Evolutionary conservation across 768 basidiomycete species (phyloP).

Genomic region (Amanita rimosa): DNA sequence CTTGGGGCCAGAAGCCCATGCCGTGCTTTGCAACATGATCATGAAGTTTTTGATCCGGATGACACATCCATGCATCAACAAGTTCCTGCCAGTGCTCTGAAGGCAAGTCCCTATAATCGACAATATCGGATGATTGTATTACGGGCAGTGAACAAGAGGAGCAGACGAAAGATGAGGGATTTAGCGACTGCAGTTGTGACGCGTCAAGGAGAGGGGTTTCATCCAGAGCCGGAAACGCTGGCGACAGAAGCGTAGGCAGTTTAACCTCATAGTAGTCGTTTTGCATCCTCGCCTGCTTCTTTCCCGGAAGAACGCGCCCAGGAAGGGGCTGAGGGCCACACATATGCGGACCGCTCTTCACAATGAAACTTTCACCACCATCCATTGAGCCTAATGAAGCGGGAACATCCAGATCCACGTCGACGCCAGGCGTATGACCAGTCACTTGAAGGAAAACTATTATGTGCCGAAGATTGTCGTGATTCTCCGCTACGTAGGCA

Average conservation of each 20-base stretch:
- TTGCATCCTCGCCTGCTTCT: slow-evolving; percentile 44
- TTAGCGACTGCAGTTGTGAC: slow-evolving; percentile 39
- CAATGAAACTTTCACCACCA: slow-evolving; percentile 45
- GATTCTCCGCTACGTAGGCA: slow-evolving; percentile 59
- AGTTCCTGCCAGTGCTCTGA: slow-evolving; percentile 98
- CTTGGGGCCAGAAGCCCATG: slow-evolving; percentile 70
- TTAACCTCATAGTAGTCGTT: slow-evolving; percentile 66
- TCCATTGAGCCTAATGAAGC: slow-evolving; percentile 26
- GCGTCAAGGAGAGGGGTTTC: slow-evolving; percentile 57
- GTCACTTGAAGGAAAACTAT: slow-evolving; percentile 60
- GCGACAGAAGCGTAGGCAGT: slow-evolving; percentile 27
- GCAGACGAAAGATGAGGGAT: slow-evolving; percentile 64
- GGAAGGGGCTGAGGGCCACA: slow-evolving; percentile 51
- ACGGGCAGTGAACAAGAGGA: slow-evolving; percentile 72
- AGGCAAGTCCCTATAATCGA: slow-evolving; percentile 72
- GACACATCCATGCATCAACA: slow-evolving; percentile 98
- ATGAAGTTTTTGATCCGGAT: slow-evolving; percentile 76
- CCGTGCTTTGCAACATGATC: slow-evolving; percentile 51
- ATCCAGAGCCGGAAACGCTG: slow-evolving; percentile 12
- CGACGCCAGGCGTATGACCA: slow-evolving; percentile 33
- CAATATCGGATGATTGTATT: slow-evolving; percentile 39
- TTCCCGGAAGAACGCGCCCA: slow-evolving; percentile 45
- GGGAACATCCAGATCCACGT: slow-evolving; percentile 57
- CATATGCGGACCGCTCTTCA: slow-evolving; percentile 46
- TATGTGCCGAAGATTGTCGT: slow-evolving; percentile 75